Base-by-base conservation (phyloP, 495 filamentous ascomycete genomes). In the Stereocaulon alpinum region DNA sequence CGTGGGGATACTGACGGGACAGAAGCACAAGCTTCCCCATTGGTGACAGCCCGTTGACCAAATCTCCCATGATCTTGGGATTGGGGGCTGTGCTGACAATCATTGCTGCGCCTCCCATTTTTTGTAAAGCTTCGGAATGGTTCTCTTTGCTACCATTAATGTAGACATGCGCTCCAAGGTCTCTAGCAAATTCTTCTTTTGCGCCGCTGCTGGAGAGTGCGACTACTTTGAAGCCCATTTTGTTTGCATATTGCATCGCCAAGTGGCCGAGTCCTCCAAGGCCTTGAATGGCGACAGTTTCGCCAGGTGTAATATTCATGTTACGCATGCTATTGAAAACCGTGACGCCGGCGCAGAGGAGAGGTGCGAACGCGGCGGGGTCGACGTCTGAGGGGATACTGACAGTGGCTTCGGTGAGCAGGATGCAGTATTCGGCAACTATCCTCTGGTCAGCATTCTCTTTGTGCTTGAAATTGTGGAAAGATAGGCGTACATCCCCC, bases 311-410 rank as follows among this genome's bases (percentile, higher is more conserved):
- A 34, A 86, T 71, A 37, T 77, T 68, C 74, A 81, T 75, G 42
- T 80, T 74, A 32, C 82, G 78, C 52, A 88, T 83, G 10, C 74
- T 73, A 70, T 86, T 86, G 77, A 86, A 88, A 22, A 83, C 79
- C 24, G 84, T 86, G 61, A 87, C 77, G 58, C 85, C 85, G 4
- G 85, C 84, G 68, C 85, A 88, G 15, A 88, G 77, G 15, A 86
- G 73, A 2, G 85, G 83, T 3, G 83, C 82, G 53, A 71, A 78
- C 56, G 77, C 71, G 40, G 76, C 81, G 0, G 83, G 74, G 67
- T 85, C 79, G 44, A 78, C 68, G 42, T 78, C 71, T 11, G 69
- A 59, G 6, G 84, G 83, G 49, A 88, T 73, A 17, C 71, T 71
- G 7, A 84, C 82, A 0, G 70, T 79, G 51, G 84, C 81, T 68